Conservation (phyloP, 2,329 filamentous ascomycete genomes). For the Botrytis deweyae region DNA sequence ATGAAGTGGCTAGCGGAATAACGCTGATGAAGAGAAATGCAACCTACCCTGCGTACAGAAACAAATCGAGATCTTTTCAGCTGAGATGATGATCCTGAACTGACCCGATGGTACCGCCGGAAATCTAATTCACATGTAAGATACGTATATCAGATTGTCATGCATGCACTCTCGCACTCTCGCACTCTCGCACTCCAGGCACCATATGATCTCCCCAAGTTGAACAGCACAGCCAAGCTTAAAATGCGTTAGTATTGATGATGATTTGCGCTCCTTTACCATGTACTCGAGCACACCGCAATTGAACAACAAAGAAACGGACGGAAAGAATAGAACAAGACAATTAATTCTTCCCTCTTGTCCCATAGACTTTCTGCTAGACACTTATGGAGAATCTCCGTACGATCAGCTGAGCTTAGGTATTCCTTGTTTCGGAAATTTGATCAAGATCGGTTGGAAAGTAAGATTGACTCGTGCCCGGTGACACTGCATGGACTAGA, state of each 20-base stretch:
- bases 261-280: neutral
- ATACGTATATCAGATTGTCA: neutral
- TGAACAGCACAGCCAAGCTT: neutral
- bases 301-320: conserved; percentile 9
- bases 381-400: neutral
- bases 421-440: conserved; percentile 6
- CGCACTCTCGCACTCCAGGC: neutral
- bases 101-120: neutral
- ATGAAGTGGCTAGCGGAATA: neutral
- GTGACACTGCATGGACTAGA: neutral
- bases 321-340: neutral
- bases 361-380: neutral
- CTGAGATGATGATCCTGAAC: neutral
- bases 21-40: neutral
- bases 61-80: neutral
- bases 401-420: conserved; percentile 13
- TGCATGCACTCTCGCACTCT: neutral
- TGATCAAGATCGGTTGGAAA: neutral
- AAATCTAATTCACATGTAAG: neutral
- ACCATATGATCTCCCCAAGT: conserved; percentile 6
- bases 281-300: neutral
- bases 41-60: neutral
- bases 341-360: neutral
- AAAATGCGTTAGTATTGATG: neutral
- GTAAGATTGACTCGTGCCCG: conserved; percentile 2